Evolutionary conservation across 2,329 filamentous ascomycete genomes (phyloP), one percentile per base, ranked within the genome.

Genomic region (Colletotrichum eleusines): DNA sequence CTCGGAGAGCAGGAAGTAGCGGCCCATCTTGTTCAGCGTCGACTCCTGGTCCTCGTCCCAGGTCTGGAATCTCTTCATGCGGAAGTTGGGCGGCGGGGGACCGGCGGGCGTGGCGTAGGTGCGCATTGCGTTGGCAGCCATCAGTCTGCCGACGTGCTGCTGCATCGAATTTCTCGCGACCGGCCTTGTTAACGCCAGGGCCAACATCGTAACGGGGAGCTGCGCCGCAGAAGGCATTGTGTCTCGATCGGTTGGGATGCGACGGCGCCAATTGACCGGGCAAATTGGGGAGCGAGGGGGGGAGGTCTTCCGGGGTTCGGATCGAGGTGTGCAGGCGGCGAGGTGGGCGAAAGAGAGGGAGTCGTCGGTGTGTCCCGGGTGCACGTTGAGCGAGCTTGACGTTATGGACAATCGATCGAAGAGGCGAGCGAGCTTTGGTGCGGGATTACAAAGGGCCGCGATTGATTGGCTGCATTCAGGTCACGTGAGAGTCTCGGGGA

Each of bases 1-100:
- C 88, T 99, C 96, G 64, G 93, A 91, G 87, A 98, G 85, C 80
- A 99, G 88, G 85, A 99, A 99, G 87, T 94, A 98, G 81, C 95
- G 96, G 76, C 93, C 94, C 74, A 94, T 87, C 81, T 91, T 92
- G 84, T 98, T 94, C 76, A 97, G 84, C 44, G 92, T 89, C 74
- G 87, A 90, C 80, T 97, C 94, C 73, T 88, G 86, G 74, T 91
- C 88, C 82, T 97, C 89, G 75, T 97, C 90, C 94, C 94, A 98
- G 84, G 89, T 84, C 80, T 90, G 88, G 62, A 88, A 91, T 73
- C 86, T 88, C 77, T 90, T 88, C 77, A 95, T 86, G 76, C 96
- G 91, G 88, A 97, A 98, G 74, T 91, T 90, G 75, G 90, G 85
- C 69, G 94, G 92, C 75, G 94, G 94, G 75, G 93, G 90, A 59